Evolutionary conservation across 257 asterid genomes (phyloP).

Genomic region (Primulina huaijiensis): DNA sequence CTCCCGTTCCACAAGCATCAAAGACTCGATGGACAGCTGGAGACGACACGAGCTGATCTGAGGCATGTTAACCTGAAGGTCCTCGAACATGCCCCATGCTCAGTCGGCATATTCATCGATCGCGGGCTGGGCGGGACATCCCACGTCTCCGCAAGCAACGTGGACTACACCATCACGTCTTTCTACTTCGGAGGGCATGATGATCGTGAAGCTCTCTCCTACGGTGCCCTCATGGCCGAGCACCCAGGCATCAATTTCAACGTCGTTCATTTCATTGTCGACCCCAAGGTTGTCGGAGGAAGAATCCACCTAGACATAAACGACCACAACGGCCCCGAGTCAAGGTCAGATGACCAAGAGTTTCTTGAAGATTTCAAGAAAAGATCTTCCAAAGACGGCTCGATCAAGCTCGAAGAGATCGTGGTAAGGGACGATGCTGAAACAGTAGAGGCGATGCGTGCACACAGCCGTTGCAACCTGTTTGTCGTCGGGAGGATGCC

Average conservation of each 20-base stretch:
- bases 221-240: conserved; percentile 51
- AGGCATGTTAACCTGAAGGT: conserved; percentile 41
- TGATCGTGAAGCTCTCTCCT: conserved; percentile 55
- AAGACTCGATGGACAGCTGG: conserved; percentile 46
- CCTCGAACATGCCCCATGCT: conserved; percentile 45
- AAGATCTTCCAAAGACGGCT: conserved; percentile 23
- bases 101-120: conserved; percentile 52
- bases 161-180: conserved; percentile 34
- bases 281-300: conserved; percentile 23
- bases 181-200: conserved; percentile 54
- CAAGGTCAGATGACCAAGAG: conserved; percentile 26
- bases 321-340: conserved; percentile 2
- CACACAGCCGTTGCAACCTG: conserved; percentile 30
- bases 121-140: conserved; percentile 59
- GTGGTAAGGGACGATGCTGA: conserved; percentile 28
- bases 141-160: conserved; percentile 51
- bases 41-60: conserved; percentile 44
- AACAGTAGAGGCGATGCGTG: conserved; percentile 23
- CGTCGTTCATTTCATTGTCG: conserved; percentile 34
- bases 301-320: conserved; percentile 26
- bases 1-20: conserved; percentile 54
- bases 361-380: conserved; percentile 30
- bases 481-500: conserved; percentile 44
- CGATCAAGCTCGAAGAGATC: conserved; percentile 36
- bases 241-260: conserved; percentile 50